Conservation (phyloP, 2,329 filamentous ascomycete species). For the Colletotrichum sp. region DNA sequence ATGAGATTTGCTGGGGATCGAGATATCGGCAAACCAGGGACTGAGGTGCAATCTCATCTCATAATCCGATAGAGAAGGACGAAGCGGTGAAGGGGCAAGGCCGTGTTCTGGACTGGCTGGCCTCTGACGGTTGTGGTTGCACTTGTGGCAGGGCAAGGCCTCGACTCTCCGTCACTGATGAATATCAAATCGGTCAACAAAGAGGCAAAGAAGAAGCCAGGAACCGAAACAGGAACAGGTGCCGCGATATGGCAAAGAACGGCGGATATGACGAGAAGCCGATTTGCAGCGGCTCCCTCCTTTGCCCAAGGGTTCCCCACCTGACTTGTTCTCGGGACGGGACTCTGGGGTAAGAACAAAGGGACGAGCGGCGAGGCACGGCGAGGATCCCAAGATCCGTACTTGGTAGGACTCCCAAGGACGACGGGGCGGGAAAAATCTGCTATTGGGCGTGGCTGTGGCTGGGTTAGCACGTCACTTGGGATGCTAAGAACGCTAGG, state of each 20-base stretch:
- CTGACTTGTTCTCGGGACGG: background rate
- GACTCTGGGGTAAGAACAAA: slow-evolving; percentile 17
- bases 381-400: background rate
- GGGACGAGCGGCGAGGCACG: background rate
- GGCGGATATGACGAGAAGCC: background rate
- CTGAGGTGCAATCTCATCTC: background rate
- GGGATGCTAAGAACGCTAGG: background rate
- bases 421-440: background rate
- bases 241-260: background rate
- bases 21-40: slow-evolving; percentile 2
- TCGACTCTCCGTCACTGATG: background rate
- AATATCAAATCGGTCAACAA: slow-evolving; percentile 1
- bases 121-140: background rate
- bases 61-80: background rate
- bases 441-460: slow-evolving; percentile 6
- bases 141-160: background rate
- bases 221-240: background rate
- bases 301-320: background rate
- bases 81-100: background rate
- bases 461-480: slow-evolving; percentile 6
- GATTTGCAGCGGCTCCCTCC: background rate
- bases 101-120: background rate
- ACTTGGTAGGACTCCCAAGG: background rate
- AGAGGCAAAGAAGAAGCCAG: background rate
- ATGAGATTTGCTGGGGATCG: slow-evolving; percentile 2